Evolutionary conservation across 2,329 filamentous ascomycete genomes (phyloP), one percentile per base, ranked within the genome.

Genomic region (Parasarocladium wereldwijsianum): DNA sequence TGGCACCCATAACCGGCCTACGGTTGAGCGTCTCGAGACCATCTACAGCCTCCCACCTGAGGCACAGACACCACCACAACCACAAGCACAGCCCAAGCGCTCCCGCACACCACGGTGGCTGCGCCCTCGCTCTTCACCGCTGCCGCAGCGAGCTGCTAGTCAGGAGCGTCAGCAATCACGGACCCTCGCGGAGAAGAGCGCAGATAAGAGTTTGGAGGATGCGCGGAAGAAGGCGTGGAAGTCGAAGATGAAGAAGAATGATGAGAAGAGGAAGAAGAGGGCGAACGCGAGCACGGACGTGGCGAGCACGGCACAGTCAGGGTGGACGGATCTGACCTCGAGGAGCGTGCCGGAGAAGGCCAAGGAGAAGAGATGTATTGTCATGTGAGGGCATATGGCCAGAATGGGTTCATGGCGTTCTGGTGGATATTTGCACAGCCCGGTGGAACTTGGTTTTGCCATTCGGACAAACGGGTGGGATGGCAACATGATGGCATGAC

Each of bases 121-220:
- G 19, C 54, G 4, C 45, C 52, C 3, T 51, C 56, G 6, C 38
- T 47, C 5, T 38, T 49, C 0, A 42, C 51, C 12, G 26, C 31
- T n/a, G 17, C 22, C 11, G 24, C 19, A 30, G 14, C 19, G 11
- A 43, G 43, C 38, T 51, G 58, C 29, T 49, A 55, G 33, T 39
- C 56, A 35, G 54, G 56, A 58, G 57, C 24, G 46, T 70, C 5
- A 47, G 32, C 52, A 66, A 19, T 58, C 56, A 16, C 57, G 56
- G 21, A 73, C 68, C 40, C 60, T 70, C 23, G 70, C 70, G 2
- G 66, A 70, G 43, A 56, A 68, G 17, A 71, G 69, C 33, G 70
- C 70, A 5, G 62, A 68, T 8, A 73, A 67, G 49, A 76, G 76
- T 39, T 67, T 76, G 17, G 58, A 64, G 12, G 70, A 75, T 36